Evolutionary conservation across 352 stramenopile species (phyloP).

Genomic region (Phytophthora melonis): DNA sequence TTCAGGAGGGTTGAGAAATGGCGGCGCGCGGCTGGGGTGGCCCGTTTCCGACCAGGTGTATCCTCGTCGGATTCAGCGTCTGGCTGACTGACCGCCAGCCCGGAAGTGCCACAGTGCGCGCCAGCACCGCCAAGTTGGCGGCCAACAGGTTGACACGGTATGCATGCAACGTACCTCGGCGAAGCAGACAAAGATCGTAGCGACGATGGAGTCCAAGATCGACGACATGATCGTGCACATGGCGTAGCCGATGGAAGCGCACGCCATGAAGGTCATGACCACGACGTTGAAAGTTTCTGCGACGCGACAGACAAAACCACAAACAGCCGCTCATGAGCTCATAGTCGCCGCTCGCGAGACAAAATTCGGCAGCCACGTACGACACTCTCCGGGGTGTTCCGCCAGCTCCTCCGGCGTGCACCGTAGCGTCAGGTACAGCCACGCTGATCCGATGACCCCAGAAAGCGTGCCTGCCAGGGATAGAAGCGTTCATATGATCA

Average conservation of each 20-base stretch:
- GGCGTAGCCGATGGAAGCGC: slow-evolving; percentile 78
- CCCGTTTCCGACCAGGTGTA: slow-evolving; percentile 47
- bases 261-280: slow-evolving; percentile 78
- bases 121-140: too few relatives aligned
- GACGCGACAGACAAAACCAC: slow-evolving; percentile 9
- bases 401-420: slow-evolving; percentile 66
- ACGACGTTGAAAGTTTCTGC: slow-evolving; percentile 89
- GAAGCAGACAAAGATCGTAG: slow-evolving; percentile 91
- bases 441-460: slow-evolving; percentile 76
- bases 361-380: slow-evolving; percentile 48
- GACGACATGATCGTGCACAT: slow-evolving; percentile 89
- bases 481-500: neutral
- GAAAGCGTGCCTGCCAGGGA: slow-evolving; percentile 65
- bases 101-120: slow-evolving; percentile 18
- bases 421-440: slow-evolving; percentile 74
- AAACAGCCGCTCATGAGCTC: slow-evolving; percentile 11
- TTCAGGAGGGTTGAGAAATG: slow-evolving; percentile 32
- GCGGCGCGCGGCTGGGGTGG: slow-evolving; percentile 23
- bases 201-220: slow-evolving; percentile 85
- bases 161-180: slow-evolving; percentile 66
- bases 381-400: slow-evolving; percentile 56
- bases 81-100: slow-evolving; percentile 27
- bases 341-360: neutral
- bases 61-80: slow-evolving; percentile 40
- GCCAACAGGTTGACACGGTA: slow-evolving; percentile 20